Evolutionary conservation across 345 rosid genomes (phyloP).

Genomic region (Geranium rotundifolium): DNA sequence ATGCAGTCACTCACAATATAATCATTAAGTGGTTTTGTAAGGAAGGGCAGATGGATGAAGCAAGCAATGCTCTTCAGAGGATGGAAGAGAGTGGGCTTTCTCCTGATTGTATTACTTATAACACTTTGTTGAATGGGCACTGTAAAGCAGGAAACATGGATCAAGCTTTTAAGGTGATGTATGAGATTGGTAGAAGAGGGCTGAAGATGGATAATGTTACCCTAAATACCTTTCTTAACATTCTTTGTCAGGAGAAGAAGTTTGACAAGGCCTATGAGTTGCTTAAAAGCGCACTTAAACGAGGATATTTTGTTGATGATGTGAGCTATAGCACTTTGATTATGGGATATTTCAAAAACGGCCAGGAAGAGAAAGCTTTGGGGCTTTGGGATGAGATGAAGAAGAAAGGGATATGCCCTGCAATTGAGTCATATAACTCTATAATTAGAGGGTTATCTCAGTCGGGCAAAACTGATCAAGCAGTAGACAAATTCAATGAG

Average conservation of each 20-base stretch:
- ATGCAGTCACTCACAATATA: slow-evolving; percentile 53
- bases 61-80: slow-evolving; percentile 24
- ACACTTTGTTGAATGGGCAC: slow-evolving; percentile 50
- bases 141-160: slow-evolving; percentile 53
- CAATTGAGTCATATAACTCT: slow-evolving; percentile 51
- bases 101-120: slow-evolving; percentile 58
- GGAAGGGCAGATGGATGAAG: slow-evolving; percentile 66
- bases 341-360: slow-evolving; percentile 49
- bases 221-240: slow-evolving; percentile 55
- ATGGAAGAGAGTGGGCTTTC: slow-evolving; percentile 52
- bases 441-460: slow-evolving; percentile 60
- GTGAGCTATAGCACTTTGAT: slow-evolving; percentile 73
- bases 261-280: slow-evolving; percentile 44
- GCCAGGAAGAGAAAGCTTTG: slow-evolving; percentile 33
- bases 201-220: slow-evolving; percentile 62
- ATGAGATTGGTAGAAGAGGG: slow-evolving; percentile 60
- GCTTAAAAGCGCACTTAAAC: slow-evolving; percentile 39
- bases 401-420: slow-evolving; percentile 52
- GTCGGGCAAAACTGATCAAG: slow-evolving; percentile 51
- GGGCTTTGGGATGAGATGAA: slow-evolving; percentile 81
- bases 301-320: slow-evolving; percentile 69
- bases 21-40: slow-evolving; percentile 61
- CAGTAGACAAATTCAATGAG: slow-evolving; percentile 57
- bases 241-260: slow-evolving; percentile 49
- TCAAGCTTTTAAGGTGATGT: slow-evolving; percentile 56